Evolutionary conservation across 106 monocot genomes (phyloP).

Genomic region (Allium cepa): DNA sequence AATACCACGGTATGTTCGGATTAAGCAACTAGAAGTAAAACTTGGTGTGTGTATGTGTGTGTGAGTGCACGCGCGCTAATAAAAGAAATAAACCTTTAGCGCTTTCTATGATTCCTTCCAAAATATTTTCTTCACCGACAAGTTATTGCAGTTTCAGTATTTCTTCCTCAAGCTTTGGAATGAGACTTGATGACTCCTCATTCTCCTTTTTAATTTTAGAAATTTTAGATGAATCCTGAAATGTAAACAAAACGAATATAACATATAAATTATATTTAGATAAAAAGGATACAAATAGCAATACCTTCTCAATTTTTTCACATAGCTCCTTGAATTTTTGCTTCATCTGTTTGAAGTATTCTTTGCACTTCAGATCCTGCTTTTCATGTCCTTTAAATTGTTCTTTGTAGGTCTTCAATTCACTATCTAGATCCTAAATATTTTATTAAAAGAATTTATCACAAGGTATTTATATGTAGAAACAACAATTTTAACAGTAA

Average conservation of each 20-base stretch:
- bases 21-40: too few species aligned
- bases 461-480: not conserved
- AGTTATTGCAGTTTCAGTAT: slow-evolving; percentile 74
- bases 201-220: slow-evolving; percentile 54
- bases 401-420: slow-evolving; percentile 67
- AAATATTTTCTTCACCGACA: slow-evolving; percentile 56
- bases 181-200: slow-evolving; percentile 58
- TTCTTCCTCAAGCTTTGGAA: slow-evolving; percentile 83
- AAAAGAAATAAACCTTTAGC: too few species aligned
- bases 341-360: slow-evolving; percentile 85
- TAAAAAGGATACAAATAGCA: not conserved
- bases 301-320: slow-evolving; percentile 78
- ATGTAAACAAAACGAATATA: not conserved
- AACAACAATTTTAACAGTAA: not conserved
- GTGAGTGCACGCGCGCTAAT: too few species aligned
- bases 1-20: not conserved
- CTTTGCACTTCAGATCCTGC: slow-evolving; percentile 68
- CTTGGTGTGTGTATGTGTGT: too few species aligned
- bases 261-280: slow-evolving; percentile 5
- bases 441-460: not conserved
- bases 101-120: slow-evolving; percentile 74
- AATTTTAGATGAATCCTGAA: slow-evolving; percentile 68
- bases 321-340: slow-evolving; percentile 81
- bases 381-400: slow-evolving; percentile 88
- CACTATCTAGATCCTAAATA: slow-evolving; percentile 74